A percentile compares a stretch with the other conserved stretches of the same genome.
phyloP scores from a whole-genome alignment of 2,329 filamentous ascomycete species.

The Thelonectria blattea region DNA sequence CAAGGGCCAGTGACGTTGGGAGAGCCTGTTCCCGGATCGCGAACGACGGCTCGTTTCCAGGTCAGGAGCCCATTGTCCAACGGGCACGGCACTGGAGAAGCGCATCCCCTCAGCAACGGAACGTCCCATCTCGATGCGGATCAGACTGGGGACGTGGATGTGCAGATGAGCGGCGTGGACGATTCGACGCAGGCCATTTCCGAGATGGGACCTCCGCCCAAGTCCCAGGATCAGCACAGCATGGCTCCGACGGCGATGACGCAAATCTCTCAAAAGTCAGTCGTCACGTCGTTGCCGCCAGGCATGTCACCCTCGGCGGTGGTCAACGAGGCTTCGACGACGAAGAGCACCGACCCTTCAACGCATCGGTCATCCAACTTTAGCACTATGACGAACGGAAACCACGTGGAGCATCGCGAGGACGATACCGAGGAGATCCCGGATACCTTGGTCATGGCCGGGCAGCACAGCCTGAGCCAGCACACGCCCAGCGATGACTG shows the following conservation, averaged over 20 bases:
- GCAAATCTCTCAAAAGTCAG: slow-evolving; percentile 69
- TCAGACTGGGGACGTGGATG: slow-evolving; percentile 58
- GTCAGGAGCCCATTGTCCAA: slow-evolving; percentile 65
- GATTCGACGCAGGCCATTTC: slow-evolving; percentile 52
- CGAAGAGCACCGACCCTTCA: slow-evolving; percentile 82
- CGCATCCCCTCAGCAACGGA: slow-evolving; percentile 60
- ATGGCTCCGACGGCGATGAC: slow-evolving; percentile 55
- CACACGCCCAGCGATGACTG: slow-evolving; percentile 61
- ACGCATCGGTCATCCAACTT: slow-evolving; percentile 66
- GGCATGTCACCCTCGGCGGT: slow-evolving; percentile 64
- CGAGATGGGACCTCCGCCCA: slow-evolving; percentile 58
- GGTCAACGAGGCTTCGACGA: slow-evolving; percentile 89
- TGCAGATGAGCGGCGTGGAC: slow-evolving; percentile 66
- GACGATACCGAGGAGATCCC: slow-evolving; percentile 52
- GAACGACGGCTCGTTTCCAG: slow-evolving; percentile 61
- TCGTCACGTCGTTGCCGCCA: slow-evolving; percentile 61
- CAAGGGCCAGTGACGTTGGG: slow-evolving; percentile 66
- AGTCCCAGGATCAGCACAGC: slow-evolving; percentile 45
- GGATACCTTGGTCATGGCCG: slow-evolving; percentile 58
- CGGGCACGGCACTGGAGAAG: slow-evolving; percentile 53
- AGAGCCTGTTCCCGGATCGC: slow-evolving; percentile 64
- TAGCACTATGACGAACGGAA: slow-evolving; percentile 74
- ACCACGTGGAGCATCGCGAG: slow-evolving; percentile 53
- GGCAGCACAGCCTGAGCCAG: slow-evolving; percentile 56
- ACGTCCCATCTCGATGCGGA: slow-evolving; percentile 57